Percentiles rank a stretch among this genome's conserved stretches.
Evolutionary conservation across 2,329 filamentous ascomycete genomes (phyloP).

Genomic region (Clonostachys sp.): DNA sequence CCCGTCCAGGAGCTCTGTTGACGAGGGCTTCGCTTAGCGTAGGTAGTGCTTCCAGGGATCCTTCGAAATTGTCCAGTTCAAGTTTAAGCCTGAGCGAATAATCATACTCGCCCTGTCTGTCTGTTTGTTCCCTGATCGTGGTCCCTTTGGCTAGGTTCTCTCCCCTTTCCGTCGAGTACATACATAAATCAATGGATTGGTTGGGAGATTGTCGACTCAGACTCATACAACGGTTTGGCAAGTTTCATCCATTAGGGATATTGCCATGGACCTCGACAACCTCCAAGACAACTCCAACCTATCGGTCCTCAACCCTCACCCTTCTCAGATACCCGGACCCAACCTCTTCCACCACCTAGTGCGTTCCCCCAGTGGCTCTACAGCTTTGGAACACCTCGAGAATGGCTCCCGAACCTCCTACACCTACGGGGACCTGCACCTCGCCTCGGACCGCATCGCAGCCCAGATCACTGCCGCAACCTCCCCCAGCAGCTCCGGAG

Average conservation of each 20-base stretch:
- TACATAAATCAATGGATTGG: no score
- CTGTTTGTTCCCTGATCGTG: no score
- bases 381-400: constrained; percentile 24
- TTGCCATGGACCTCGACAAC: background rate
- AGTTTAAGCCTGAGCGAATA: no score
- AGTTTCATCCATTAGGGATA: no score
- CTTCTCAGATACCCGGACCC: constrained; percentile 34
- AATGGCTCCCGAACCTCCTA: constrained; percentile 27
- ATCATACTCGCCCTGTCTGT: no score
- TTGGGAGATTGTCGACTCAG: no score
- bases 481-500: no score
- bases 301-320: constrained; percentile 41
- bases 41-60: background rate
- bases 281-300: constrained; percentile 13
- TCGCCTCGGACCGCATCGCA: constrained; percentile 51
- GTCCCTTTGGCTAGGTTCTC: no score
- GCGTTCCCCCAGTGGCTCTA: constrained; percentile 15
- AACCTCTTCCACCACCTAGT: constrained; percentile 56
- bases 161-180: no score
- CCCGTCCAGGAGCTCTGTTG: background rate
- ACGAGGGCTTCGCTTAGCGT: background rate
- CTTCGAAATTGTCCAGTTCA: no score
- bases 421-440: constrained; percentile 61
- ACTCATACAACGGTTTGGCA: no score
- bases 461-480: constrained; percentile 27